Conservation (phyloP, 306 rosid species). For the Clitoria ternatea region DNA sequence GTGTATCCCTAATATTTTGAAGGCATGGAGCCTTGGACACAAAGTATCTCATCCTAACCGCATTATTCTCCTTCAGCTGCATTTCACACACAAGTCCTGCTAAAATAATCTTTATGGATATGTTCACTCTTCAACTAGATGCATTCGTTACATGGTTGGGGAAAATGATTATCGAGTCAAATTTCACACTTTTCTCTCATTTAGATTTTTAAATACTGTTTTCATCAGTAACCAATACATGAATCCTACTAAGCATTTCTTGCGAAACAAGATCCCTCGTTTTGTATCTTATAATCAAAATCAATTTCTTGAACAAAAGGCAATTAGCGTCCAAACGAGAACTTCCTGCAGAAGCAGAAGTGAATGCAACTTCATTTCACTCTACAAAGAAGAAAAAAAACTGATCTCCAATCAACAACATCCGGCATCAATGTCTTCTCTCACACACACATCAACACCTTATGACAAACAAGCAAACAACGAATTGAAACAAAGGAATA, state of each 20-base stretch:
- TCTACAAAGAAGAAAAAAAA: not conserved
- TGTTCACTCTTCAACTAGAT: not conserved
- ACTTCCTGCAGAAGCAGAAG: constrained; percentile 2
- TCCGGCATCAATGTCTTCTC: not conserved
- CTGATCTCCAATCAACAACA: not conserved
- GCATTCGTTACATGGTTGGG: not conserved
- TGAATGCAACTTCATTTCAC: constrained; percentile 6
- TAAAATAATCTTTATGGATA: not conserved
- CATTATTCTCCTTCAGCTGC: constrained; percentile 3
- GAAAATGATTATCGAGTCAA: not conserved
- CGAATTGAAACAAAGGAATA: not conserved
- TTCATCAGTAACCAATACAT: not conserved
- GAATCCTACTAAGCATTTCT: not conserved
- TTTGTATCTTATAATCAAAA: not conserved
- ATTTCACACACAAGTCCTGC: not conserved
- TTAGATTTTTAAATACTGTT: not conserved
- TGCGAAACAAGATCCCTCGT: not conserved
- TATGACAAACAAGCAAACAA: not conserved
- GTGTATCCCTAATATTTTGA: not conserved
- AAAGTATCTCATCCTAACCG: not conserved
- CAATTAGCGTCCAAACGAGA: not conserved
- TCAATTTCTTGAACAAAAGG: not conserved
- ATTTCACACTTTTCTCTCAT: not conserved
- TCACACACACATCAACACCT: not conserved
- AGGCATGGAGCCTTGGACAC: not conserved